Evolutionary conservation across 257 asterid species (phyloP), one percentile per base, ranked within the genome.

Genomic region (Verbascum thapsus): DNA sequence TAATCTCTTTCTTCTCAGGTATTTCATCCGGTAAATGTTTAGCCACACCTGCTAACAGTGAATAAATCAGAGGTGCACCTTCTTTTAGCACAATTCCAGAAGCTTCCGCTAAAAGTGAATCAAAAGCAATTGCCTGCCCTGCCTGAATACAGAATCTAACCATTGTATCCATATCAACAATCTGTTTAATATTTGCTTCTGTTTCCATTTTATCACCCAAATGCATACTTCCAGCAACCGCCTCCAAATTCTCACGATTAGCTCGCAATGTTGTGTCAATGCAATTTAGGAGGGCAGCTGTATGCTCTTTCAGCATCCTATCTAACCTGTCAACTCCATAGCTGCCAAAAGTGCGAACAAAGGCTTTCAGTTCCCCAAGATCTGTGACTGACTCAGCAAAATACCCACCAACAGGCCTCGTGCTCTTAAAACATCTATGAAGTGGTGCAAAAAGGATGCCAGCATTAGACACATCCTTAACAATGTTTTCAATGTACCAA

Each of bases 101-200:
- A 71, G 99, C 99, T 77, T 90, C 94, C 15, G 96, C 90, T 53
- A 94, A 75, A 70, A 94, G 90, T 72, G 84, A 81, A 71, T 75
- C 95, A 66, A 90, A 90, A 48, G 95, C 83, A 53, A 94, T 75
- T 37, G 96, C 95, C 69, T 84, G 95, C 30, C 99, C 97, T 11
- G 99, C 99, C 90, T 94, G 96, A 64, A 87, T 86, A 74, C 96
- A 87, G 81, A 94, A 90, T 71, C 95, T 85, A 60, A 87, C 84
- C 86, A 90, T 83, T 3, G 96, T 94, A 80, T 94, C 99, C 96
- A 85, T 78, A 78, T 90, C 99, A 69, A 90, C 85, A 16, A 94
- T 83, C 72, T 94, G 99, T 78, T 80, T 85, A 73, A 87, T 79
- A 76, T 77, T 83, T 56, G 82, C 80, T 71, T 94, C 95, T 32